Percentiles rank a stretch among this genome's conserved stretches.
Conservation (phyloP, 371 early-diverging fungal genomes). For the Chytridium lagenaria region DNA sequence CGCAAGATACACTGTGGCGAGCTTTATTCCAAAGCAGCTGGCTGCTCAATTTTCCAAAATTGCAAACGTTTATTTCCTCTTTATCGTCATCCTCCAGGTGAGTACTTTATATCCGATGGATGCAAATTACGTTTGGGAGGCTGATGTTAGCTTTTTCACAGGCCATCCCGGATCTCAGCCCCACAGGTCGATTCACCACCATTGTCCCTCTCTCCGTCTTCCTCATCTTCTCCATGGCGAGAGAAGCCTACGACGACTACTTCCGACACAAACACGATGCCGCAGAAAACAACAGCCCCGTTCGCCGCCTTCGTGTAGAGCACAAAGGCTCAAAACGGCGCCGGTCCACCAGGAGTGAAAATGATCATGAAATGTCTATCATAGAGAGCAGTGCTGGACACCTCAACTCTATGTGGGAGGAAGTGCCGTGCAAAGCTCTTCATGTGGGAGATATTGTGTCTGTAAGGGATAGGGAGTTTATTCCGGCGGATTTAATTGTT, state of each 20-base stretch:
- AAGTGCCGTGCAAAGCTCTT: slow-evolving; percentile 63
- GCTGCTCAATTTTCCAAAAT: slow-evolving; percentile 88
- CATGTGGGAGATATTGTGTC: slow-evolving; percentile 77
- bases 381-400: neutral
- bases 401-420: slow-evolving; percentile 39
- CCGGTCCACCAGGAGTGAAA: slow-evolving; percentile 17
- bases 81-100: slow-evolving; percentile 77
- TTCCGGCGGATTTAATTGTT: slow-evolving; percentile 82
- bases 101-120: no score
- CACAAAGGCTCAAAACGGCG: slow-evolving; percentile 66
- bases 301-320: slow-evolving; percentile 52
- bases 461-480: slow-evolving; percentile 72
- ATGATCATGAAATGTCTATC: neutral
- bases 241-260: slow-evolving; percentile 94
- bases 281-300: slow-evolving; percentile 62
- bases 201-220: slow-evolving; percentile 32
- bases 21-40: slow-evolving; percentile 91
- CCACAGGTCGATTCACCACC: slow-evolving; percentile 29
- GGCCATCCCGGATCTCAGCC: slow-evolving; percentile 49
- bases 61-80: slow-evolving; percentile 88
- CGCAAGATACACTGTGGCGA: slow-evolving; percentile 81
- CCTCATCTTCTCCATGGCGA: slow-evolving; percentile 49
- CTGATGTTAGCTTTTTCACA: no score
- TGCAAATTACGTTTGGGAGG: no score
- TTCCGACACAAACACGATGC: slow-evolving; percentile 73